Evolutionary conservation across 2,329 filamentous ascomycete genomes (phyloP), one percentile per base, ranked within the genome.

Genomic region (Neofusicoccum ribis): DNA sequence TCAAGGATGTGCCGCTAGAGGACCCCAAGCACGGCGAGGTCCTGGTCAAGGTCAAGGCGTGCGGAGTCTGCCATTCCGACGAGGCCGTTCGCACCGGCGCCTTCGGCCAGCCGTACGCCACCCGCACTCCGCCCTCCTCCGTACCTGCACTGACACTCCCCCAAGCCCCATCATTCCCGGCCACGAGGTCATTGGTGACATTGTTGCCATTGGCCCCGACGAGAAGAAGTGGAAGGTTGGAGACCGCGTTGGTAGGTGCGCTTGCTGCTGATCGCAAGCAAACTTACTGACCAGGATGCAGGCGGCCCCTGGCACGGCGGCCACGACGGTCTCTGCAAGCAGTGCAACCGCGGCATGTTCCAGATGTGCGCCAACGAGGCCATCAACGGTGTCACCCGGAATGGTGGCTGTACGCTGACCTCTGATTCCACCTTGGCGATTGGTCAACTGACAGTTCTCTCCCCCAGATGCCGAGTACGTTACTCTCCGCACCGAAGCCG

Each of bases 51-150:
- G 85, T 91, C 2, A 79, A 88, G 8, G 90, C 90, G 5, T 91
- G 88, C 69, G 90, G 90, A 49, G 85, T 93, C 56, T 93, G 90
- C 76, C 88, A 88, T 74, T 85, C 84, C 0, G 90, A 92, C 70
- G 63, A 59, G n/a, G 36, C 8, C 12, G 52, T 65, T 6, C 54
- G 56, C 15, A 41, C 44, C 6, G 63, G 63, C 11, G 17, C 15
- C 4, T 78, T 89, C 49, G 86, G 85, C 11, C 82, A 85, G 49
- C 70, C 82, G 20, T 88, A 60, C 70, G 70, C 14, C 36, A 6
- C 37, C 37, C n/a, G 2, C 15, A 46, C 8, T 47, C 43, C 41
- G 5, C 37, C 9, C 17, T 8, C 17, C 37, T 2, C 36, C 14
- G 59, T 9, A 9, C 47, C 20, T 20, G 20, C 20, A 2, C 20